Percentiles rank a stretch among this genome's conserved stretches.
phyloP scores from a whole-genome alignment of 1,284 basidiomycete genomes.

The Fistulina hepatica region DNA sequence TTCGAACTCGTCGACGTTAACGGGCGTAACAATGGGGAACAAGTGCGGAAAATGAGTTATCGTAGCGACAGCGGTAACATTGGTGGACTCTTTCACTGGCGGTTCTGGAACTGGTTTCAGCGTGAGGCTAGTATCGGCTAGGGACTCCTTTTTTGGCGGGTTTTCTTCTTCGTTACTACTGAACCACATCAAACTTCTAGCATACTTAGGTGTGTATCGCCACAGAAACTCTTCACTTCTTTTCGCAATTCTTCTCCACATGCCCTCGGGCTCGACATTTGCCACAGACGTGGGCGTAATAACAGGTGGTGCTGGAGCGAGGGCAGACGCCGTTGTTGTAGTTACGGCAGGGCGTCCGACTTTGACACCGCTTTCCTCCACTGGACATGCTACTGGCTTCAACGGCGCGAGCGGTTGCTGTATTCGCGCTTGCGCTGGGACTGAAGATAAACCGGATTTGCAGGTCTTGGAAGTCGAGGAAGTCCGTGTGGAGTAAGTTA shows the following conservation, averaged over 20 bases:
- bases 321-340: background rate
- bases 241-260: too few species aligned
- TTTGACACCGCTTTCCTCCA: too few species aligned
- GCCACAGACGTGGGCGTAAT: conserved; percentile 14
- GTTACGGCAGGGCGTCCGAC: background rate
- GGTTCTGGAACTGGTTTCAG: conserved; percentile 14
- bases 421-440: too few species aligned
- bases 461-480: conserved; percentile 8
- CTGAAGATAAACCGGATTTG: too few species aligned
- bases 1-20: conserved; percentile 24
- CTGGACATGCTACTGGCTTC: too few species aligned
- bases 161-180: too few species aligned
- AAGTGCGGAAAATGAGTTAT: conserved; percentile 18
- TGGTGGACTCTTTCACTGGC: conserved; percentile 10
- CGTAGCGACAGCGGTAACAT: conserved; percentile 13
- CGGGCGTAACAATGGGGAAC: conserved; percentile 26
- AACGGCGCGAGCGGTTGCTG: too few species aligned
- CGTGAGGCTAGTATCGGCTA: conserved; percentile 16
- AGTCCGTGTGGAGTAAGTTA: conserved; percentile 17
- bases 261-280: too few species aligned
- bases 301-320: conserved; percentile 6
- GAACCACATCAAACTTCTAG: conserved; percentile 14
- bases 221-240: too few species aligned
- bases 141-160: too few species aligned
- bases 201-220: conserved; percentile 10